Conservation (phyloP, 495 filamentous ascomycete genomes). For the Penicillium maclennaniae region DNA sequence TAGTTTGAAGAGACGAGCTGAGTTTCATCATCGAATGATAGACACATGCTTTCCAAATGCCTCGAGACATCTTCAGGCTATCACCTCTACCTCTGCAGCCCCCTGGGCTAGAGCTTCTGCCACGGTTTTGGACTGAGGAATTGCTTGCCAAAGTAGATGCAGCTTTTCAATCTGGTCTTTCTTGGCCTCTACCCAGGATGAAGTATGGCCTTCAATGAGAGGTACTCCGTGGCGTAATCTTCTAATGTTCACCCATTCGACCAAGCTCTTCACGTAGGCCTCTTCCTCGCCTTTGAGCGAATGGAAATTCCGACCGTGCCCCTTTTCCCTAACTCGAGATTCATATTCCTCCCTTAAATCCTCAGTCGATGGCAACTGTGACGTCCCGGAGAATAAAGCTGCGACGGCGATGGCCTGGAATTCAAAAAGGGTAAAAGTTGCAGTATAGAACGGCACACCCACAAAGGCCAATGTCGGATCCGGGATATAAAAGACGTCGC, state of each 20-base stretch:
- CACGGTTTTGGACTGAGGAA: background rate
- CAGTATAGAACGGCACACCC: conserved; percentile 56
- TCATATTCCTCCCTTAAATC: conserved; percentile 53
- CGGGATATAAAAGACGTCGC: conserved; percentile 64
- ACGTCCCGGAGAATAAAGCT: conserved; percentile 51
- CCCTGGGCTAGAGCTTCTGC: background rate
- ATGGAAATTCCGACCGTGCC: conserved; percentile 52
- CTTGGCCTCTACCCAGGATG: conserved; percentile 39
- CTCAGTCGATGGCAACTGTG: conserved; percentile 41
- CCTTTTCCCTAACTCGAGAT: conserved; percentile 39
- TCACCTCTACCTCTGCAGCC: conserved; percentile 2
- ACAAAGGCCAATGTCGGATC: conserved; percentile 61
- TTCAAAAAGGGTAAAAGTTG: conserved; percentile 63
- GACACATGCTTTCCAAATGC: no score
- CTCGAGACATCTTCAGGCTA: conserved; percentile 2
- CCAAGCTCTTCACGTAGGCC: conserved; percentile 50
- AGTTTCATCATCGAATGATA: no score
- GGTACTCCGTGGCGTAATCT: conserved; percentile 24
- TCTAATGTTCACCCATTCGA: conserved; percentile 51
- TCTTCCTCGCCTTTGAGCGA: conserved; percentile 50
- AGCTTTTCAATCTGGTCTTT: conserved; percentile 26
- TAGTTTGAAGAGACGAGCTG: no score
- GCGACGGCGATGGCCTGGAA: conserved; percentile 60
- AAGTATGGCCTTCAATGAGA: conserved; percentile 42
- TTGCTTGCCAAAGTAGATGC: conserved; percentile 11